A percentile compares a stretch with the other conserved stretches of the same genome.
These are phyloP conservation scores for Ceratocystis cacaofunesta DNA, from an alignment of 2,329 filamentous ascomycete species.

Conservation along the genomic window DNA sequence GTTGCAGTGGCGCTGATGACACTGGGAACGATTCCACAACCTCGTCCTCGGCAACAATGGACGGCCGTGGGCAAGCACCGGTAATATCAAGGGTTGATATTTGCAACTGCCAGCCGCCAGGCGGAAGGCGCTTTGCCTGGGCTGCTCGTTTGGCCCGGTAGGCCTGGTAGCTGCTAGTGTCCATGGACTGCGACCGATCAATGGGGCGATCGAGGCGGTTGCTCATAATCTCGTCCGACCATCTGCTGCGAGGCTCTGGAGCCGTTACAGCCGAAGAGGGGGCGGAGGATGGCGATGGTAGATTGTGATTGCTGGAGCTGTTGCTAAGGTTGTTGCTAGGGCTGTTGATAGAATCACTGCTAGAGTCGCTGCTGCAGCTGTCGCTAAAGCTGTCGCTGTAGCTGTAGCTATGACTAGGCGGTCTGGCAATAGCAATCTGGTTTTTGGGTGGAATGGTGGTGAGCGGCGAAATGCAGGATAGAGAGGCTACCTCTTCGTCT, in stretches of 20 bases:
- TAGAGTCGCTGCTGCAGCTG: no score
- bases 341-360: no score
- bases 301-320: background rate
- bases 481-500: background rate
- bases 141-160: background rate
- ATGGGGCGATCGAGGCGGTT: background rate
- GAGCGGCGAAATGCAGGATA: background rate
- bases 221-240: background rate
- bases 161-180: background rate
- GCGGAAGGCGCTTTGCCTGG: conserved; percentile 6
- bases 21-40: conserved; percentile 1
- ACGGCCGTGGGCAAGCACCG: conserved; percentile 9
- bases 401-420: background rate
- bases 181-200: background rate
- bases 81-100: conserved; percentile 15
- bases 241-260: background rate
- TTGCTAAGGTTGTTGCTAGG: no score
- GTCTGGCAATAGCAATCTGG: background rate
- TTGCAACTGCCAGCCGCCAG: conserved; percentile 14
- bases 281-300: background rate
- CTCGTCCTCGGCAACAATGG: conserved; percentile 13
- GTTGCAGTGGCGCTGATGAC: background rate
- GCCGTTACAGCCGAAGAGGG: background rate
- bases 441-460: background rate
- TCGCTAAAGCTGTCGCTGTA: no score